Conservation (phyloP, 2,329 filamentous ascomycete genomes). For the Penicillium decumbens region DNA sequence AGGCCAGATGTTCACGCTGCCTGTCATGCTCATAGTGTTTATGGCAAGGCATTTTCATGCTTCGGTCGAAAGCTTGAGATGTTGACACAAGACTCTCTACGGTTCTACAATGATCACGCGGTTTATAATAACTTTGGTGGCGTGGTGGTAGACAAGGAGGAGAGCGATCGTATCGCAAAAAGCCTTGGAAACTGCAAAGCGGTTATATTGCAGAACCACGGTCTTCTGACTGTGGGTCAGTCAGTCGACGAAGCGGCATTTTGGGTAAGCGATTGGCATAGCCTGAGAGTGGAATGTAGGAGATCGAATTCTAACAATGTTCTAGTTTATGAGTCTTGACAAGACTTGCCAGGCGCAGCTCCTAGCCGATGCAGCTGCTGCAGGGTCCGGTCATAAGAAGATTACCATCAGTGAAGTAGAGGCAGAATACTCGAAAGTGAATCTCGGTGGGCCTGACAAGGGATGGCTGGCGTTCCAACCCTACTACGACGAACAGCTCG, state of each 20-base stretch:
- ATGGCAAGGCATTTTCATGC: constrained; percentile 38
- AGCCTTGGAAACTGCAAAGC: constrained; percentile 21
- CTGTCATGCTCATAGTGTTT: constrained; percentile 44
- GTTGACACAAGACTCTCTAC: constrained; percentile 35
- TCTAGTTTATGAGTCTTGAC: constrained; percentile 65
- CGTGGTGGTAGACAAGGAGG: constrained; percentile 43
- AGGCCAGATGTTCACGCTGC: constrained; percentile 46
- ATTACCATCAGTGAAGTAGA: neutral
- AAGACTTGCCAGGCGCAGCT: constrained; percentile 65
- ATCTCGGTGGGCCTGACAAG: constrained; percentile 6
- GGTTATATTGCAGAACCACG: constrained; percentile 31
- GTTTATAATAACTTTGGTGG: constrained; percentile 46
- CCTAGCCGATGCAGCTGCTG: constrained; percentile 58
- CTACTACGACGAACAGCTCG: constrained; percentile 10
- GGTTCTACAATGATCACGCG: constrained; percentile 20
- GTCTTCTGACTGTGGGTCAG: constrained; percentile 55
- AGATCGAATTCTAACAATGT: constrained; percentile 34
- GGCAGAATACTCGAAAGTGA: neutral
- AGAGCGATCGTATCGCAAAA: constrained; percentile 43
- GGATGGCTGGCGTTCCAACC: constrained; percentile 12
- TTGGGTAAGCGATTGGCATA: neutral
- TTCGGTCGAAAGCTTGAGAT: constrained; percentile 36
- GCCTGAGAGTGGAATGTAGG: neutral
- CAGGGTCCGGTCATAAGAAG: neutral
- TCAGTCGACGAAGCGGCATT: constrained; percentile 68